These are phyloP conservation scores for Centrapalus pauciflorus DNA, from an alignment of 129 eudicot species.

Conservation along the genomic window DNA sequence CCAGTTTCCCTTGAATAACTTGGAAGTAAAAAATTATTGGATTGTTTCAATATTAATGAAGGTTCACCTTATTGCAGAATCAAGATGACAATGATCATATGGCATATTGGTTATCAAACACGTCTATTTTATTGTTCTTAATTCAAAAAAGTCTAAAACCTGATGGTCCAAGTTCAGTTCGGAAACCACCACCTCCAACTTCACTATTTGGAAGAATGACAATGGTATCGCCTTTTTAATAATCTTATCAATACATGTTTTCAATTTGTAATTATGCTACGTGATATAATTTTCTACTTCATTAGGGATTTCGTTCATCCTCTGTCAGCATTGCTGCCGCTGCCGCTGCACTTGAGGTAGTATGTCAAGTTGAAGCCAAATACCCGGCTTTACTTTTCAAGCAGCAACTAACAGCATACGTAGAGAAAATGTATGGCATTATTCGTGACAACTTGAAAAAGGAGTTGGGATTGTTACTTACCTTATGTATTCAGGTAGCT, in stretches of 20 bases:
- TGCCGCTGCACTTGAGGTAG: slow-evolving; percentile 62
- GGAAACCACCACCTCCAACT: slow-evolving; percentile 62
- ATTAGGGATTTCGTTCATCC: slow-evolving; percentile 66
- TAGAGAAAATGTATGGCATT: slow-evolving; percentile 87
- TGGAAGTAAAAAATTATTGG: neutral
- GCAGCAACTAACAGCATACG: slow-evolving; percentile 81
- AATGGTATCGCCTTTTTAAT: slow-evolving; percentile 45
- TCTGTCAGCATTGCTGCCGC: slow-evolving; percentile 58
- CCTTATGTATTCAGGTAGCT: slow-evolving; percentile 72
- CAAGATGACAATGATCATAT: slow-evolving; percentile 69
- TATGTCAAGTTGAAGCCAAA: slow-evolving; percentile 77
- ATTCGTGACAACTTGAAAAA: slow-evolving; percentile 78
- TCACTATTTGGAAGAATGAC: slow-evolving; percentile 85
- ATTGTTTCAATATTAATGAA: slow-evolving; percentile 7
- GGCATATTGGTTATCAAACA: slow-evolving; percentile 85
- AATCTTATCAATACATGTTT: no score
- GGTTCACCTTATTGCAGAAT: slow-evolving; percentile 36
- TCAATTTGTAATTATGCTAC: neutral
- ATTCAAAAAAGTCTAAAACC: slow-evolving; percentile 59
- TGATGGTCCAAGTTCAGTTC: slow-evolving; percentile 44
- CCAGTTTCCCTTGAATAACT: neutral
- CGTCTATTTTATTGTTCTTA: slow-evolving; percentile 68
- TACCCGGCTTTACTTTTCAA: slow-evolving; percentile 86
- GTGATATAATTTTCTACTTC: neutral
- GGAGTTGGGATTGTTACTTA: slow-evolving; percentile 61